Evolutionary conservation across 129 eudicot genomes (phyloP).

Genomic region (Chrysanthemum makinoi): DNA sequence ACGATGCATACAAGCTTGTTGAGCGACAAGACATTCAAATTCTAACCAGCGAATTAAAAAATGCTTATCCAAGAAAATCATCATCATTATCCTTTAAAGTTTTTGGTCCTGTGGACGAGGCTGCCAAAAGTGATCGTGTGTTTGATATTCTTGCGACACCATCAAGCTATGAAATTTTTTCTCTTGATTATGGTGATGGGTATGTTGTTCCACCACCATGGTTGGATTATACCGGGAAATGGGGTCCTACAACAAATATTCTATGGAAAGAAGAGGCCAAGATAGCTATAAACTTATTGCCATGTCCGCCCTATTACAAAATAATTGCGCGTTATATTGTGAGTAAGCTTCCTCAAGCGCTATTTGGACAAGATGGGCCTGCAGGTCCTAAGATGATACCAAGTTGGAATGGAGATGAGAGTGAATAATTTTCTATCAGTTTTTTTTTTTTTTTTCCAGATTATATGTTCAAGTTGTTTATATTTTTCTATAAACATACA

Average conservation of each 20-base stretch:
- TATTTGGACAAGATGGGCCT: conserved; percentile 34
- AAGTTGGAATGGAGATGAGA: conserved; percentile 27
- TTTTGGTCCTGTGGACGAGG: conserved; percentile 19
- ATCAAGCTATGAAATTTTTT: conserved; percentile 19
- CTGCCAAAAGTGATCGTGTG: conserved; percentile 17
- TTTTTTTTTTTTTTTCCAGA: no score
- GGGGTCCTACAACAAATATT: conserved; percentile 33
- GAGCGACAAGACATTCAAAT: not conserved
- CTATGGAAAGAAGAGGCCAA: no score
- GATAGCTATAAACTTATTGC: no score
- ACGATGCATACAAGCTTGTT: no score
- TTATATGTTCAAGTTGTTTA: no score
- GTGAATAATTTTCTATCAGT: not conserved
- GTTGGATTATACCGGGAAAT: conserved; percentile 34
- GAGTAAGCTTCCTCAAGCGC: conserved; percentile 20
- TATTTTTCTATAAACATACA: no score
- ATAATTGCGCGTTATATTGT: not conserved
- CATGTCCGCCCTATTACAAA: no score
- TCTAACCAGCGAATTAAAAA: conserved; percentile 1
- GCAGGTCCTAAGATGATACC: conserved; percentile 28
- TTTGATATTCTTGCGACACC: conserved; percentile 24
- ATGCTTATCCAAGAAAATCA: not conserved
- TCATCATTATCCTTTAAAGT: not conserved
- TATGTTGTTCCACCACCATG: not conserved
- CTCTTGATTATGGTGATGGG: conserved; percentile 1